These are phyloP conservation scores for Dendrobium nobile DNA, from an alignment of 106 monocot genomes.

Conservation along the genomic window DNA sequence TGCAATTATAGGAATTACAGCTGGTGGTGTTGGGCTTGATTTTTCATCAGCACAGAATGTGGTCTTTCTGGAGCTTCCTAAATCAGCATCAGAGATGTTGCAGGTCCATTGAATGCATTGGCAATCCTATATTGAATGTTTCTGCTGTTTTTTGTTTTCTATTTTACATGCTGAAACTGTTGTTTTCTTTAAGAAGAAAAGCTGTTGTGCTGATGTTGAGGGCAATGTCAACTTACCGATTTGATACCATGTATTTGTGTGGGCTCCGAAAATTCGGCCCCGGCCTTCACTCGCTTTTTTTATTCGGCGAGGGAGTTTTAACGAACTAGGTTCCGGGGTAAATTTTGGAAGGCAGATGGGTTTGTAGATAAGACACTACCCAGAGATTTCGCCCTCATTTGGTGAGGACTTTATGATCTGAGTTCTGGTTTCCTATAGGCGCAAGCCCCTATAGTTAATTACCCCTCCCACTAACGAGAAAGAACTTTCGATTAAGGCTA, in stretches of 20 bases:
- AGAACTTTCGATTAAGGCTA: no score
- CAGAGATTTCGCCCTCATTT: no score
- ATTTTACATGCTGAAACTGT: not conserved
- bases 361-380: no score
- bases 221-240: not conserved
- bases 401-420: no score
- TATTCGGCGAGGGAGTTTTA: no score
- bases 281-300: no score
- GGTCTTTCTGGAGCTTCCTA: conserved; percentile 89
- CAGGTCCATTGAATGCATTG: conserved; percentile 45
- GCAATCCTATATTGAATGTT: not conserved
- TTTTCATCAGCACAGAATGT: conserved; percentile 93
- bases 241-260: not conserved
- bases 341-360: no score
- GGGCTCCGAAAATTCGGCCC: no score
- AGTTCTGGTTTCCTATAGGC: no score
- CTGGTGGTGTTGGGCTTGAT: conserved; percentile 86
- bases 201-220: not conserved
- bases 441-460: no score
- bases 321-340: no score
- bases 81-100: conserved; percentile 88
- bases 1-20: conserved; percentile 97
- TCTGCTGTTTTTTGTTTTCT: not conserved
- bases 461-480: no score
- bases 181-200: not conserved